Base-by-base conservation (phyloP, 1,284 basidiomycete genomes). In the Heterobasidion parviporum region DNA sequence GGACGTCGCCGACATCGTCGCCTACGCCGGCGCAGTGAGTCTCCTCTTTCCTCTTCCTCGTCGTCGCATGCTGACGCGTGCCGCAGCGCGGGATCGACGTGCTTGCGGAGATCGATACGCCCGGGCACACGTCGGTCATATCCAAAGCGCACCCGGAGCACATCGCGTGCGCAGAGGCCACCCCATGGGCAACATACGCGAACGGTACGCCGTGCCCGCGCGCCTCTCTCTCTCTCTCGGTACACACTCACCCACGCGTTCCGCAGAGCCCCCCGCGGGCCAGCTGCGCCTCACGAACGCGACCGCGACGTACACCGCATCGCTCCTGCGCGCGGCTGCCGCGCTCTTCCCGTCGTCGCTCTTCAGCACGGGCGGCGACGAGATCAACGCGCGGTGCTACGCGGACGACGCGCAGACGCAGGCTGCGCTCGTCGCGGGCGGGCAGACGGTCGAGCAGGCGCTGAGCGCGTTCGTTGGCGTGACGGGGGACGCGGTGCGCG, bases 311-410 rank as follows among this genome's bases (percentile, higher is more conserved):
- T 84, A 80, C 61, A 76, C 79, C 8, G 64, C 69, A 6, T 66
- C 68, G 8, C 65, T 88, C 34, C 74, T 86, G 59, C 60, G 65
- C 7, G 65, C 70, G 1, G 66, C 73, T 1, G 67, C 78, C 1
- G 65, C 70, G 16, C 67, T 80, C 41, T 77, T 87, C 60, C 79
- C 81, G 1, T 81, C 83, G 15, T 74, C 67, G 26, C 75, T 88
- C 57, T 82, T 94, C 66, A 83, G 82, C 60, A 88, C 89, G 0
- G 92, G 92, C 1, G 92, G 92, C 0, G 92, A 94, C 65, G 92
- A 94, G 69, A 68, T 94, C 59, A 92, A 92, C 65, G 65, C 67
- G 8, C 74, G 75, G 46, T 92, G 89, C 69, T 93, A 89, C 65
- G 70, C 72, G 0, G 66, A 81, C 33, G 89, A 92, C 66, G 62